A percentile compares a stretch with the other conserved stretches of the same genome.
These are phyloP conservation scores for Hanseniaspora vineae DNA, from an alignment of 805 yeast species.

Conservation along the genomic window DNA sequence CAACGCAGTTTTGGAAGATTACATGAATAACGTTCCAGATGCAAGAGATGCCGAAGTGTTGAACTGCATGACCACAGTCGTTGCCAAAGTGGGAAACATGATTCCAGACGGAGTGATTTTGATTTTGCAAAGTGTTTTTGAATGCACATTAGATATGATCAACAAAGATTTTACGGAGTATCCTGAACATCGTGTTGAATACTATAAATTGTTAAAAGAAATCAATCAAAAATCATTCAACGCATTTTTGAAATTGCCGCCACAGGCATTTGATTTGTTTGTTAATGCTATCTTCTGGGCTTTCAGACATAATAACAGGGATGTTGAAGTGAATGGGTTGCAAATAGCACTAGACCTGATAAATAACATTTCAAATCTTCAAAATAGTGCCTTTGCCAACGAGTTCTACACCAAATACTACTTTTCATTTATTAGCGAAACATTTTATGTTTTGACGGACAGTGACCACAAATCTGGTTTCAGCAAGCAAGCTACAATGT, in stretches of 20 bases:
- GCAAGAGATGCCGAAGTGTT: conserved; percentile 97
- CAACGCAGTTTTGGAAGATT: conserved; percentile 78
- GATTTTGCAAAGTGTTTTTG: conserved; percentile 83
- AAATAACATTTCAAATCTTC: conserved; percentile 70
- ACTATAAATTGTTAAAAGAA: conserved; percentile 78
- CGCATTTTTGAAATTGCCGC: conserved; percentile 78
- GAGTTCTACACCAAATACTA: conserved; percentile 83
- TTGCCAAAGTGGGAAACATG: conserved; percentile 72
- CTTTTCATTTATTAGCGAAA: conserved; percentile 80
- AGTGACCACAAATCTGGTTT: conserved; percentile 97
- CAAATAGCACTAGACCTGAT: conserved; percentile 72
- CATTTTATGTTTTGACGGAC: conserved; percentile 87
- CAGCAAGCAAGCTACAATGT: conserved; percentile 69
- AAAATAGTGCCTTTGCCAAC: conserved; percentile 55
- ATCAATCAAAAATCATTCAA: conserved; percentile 76
- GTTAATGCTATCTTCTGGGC: conserved; percentile 97
- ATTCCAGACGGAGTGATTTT: conserved; percentile 83
- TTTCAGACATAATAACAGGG: conserved; percentile 92
- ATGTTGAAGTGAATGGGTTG: conserved; percentile 87
- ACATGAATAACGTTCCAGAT: conserved; percentile 78
- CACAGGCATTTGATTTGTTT: conserved; percentile 80
- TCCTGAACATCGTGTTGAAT: conserved; percentile 96
- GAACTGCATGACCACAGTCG: conserved; percentile 86
- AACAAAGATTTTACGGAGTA: conserved; percentile 90
- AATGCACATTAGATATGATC: conserved; percentile 90